phyloP scores from a whole-genome alignment of 305 asterid species.

The Fraxinus albicans region DNA sequence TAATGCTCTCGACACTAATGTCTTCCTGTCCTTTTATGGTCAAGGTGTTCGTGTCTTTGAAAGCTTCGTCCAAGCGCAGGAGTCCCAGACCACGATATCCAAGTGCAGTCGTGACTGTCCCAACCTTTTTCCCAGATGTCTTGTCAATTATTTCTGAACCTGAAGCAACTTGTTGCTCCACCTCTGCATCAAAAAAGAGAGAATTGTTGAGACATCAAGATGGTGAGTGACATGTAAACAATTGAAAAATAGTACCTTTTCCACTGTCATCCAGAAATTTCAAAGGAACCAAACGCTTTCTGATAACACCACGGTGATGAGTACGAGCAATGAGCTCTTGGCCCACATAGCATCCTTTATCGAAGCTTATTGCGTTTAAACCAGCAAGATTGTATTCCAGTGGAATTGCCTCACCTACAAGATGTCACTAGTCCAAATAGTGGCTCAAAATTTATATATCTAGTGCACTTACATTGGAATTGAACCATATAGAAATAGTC shows the following conservation, averaged over 20 bases:
- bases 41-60: slow-evolving; percentile 41
- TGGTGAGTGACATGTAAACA: not conserved
- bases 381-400: slow-evolving; percentile 85
- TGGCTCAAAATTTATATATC: slow-evolving; percentile 1
- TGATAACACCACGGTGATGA: slow-evolving; percentile 77
- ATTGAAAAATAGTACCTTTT: slow-evolving; percentile 38
- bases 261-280: slow-evolving; percentile 52
- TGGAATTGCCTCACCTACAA: slow-evolving; percentile 81
- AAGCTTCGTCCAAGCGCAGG: slow-evolving; percentile 62
- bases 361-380: slow-evolving; percentile 80
- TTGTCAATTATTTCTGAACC: slow-evolving; percentile 54
- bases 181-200: slow-evolving; percentile 39
- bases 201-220: not conserved
- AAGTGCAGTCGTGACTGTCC: slow-evolving; percentile 66
- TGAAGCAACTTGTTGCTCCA: slow-evolving; percentile 58
- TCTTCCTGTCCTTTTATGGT: slow-evolving; percentile 55
- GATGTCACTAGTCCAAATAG: not conserved
- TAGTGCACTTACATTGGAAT: not conserved
- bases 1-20: slow-evolving; percentile 52
- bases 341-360: slow-evolving; percentile 90
- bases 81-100: slow-evolving; percentile 75
- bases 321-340: slow-evolving; percentile 95
- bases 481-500: not conserved
- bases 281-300: slow-evolving; percentile 78
- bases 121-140: slow-evolving; percentile 60